Base-by-base conservation (phyloP, 768 basidiomycete genomes). In the Paxillus rubicundulus region DNA sequence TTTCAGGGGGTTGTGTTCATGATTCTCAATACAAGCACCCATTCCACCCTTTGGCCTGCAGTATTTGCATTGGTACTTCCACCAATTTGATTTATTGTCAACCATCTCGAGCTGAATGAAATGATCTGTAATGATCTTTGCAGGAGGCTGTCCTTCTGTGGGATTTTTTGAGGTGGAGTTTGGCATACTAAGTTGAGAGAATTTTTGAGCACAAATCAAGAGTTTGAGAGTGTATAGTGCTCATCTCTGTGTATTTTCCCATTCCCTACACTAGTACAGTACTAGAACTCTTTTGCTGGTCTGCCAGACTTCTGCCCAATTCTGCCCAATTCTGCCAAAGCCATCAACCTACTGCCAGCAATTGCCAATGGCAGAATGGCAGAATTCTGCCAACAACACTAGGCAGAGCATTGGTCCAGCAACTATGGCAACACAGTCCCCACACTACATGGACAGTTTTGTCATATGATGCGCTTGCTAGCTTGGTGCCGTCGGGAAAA, bases 281-380 rank as follows among this genome's bases (percentile, higher is more conserved):
- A 17, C 30, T n/a, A n/a, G n/a, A n/a, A n/a, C 12, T 46, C 18
- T 4, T 32, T n/a, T 18, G 5, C 45, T 33, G n/a, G n/a, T 6
- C 10, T 36, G n/a, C n/a, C n/a, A n/a, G n/a, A n/a, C 30, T 16
- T 38, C 47, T 48, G 37, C 18, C 21, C 9, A 30, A 30, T 53
- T 53, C 47, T 57, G 56, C 56, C 56, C 44, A 13, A 28, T 49
- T 48, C 43, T 57, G 51, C 56, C 56, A 34, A n/a, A 30, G 32
- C n/a, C 46, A 30, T 36, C 33, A 17, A 42, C 18, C 50, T 51
- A 45, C 20, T 34, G 42, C 41, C 32, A 33, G 50, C 50, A 51
- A 37, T 51, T 51, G 50, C 50, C 50, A 51, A 30, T 45, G 42
- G 50, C 50, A 27, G 41, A 51, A 33, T 45, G 49, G 49, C 49